Conservation (phyloP, 805 yeast genomes). For the Sungouiella thailandica region DNA sequence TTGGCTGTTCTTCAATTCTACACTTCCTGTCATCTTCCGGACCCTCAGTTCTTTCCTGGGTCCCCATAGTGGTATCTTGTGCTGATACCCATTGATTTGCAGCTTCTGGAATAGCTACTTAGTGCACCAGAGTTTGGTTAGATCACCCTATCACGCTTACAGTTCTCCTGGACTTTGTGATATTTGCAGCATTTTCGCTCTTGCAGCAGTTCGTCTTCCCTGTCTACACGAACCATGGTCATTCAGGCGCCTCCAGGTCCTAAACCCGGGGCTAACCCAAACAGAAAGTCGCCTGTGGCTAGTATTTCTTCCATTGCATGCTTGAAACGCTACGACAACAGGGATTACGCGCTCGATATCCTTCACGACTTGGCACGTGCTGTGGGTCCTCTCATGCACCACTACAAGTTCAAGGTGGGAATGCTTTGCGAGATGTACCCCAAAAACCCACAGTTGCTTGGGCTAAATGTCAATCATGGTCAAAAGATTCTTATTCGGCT, state of each 20-base stretch:
- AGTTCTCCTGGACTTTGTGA: too few species aligned
- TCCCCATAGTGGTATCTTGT: too few species aligned
- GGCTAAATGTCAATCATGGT: slow-evolving; percentile 80
- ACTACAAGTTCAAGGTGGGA: slow-evolving; percentile 60
- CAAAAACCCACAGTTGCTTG: slow-evolving; percentile 56
- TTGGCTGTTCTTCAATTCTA: too few species aligned
- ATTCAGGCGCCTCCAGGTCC: slow-evolving; percentile 2
- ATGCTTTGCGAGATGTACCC: slow-evolving; percentile 80
- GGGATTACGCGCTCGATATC: slow-evolving; percentile 40
- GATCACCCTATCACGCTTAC: too few species aligned
- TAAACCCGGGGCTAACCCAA: slow-evolving; percentile 3
- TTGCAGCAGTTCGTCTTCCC: too few species aligned
- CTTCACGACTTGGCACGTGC: slow-evolving; percentile 63
- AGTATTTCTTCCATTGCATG: slow-evolving; percentile 34
- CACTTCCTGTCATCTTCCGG: too few species aligned
- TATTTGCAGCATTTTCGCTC: too few species aligned
- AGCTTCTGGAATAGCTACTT: too few species aligned
- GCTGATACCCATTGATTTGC: too few species aligned
- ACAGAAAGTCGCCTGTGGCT: slow-evolving; percentile 32
- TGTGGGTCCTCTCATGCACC: slow-evolving; percentile 77
- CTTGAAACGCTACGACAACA: slow-evolving; percentile 30
- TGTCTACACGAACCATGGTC: too few species aligned
- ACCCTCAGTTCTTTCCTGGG: too few species aligned
- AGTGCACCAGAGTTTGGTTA: too few species aligned
- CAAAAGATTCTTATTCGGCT: slow-evolving; percentile 66